Conservation (phyloP, 208 protist genomes). For the Ichthyophonus hoferi region DNA sequence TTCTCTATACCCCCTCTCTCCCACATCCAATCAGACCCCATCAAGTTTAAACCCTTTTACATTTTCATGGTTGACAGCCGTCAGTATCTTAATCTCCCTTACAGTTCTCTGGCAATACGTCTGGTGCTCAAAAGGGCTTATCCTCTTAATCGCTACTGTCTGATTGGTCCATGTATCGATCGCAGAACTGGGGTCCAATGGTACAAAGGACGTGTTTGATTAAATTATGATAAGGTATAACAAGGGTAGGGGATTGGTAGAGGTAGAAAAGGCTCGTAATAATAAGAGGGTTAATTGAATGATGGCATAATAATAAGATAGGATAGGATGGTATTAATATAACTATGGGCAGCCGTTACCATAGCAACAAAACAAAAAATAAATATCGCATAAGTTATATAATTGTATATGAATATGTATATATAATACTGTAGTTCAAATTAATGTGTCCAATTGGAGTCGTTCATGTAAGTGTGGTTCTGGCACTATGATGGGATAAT, state of each 20-base stretch:
- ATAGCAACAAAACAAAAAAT: background rate
- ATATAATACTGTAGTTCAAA: background rate
- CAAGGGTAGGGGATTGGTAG: too few relatives aligned
- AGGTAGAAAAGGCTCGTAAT: too few relatives aligned
- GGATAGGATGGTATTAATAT: background rate
- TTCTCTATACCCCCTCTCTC: too few relatives aligned
- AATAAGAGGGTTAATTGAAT: too few relatives aligned
- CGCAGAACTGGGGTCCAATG: constrained; percentile 12
- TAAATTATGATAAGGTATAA: too few relatives aligned
- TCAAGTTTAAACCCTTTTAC: too few relatives aligned
- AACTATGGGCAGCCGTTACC: background rate
- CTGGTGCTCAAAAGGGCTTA: constrained; percentile 44
- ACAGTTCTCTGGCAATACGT: constrained; percentile 47
- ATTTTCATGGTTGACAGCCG: constrained; percentile 43
- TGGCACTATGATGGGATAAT: background rate
- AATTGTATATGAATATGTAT: background rate
- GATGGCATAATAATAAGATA: too few relatives aligned
- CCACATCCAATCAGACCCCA: too few relatives aligned
- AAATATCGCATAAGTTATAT: background rate
- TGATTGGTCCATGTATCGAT: background rate
- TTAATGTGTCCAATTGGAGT: background rate
- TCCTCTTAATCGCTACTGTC: constrained; percentile 45
- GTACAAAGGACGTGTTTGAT: too few relatives aligned
- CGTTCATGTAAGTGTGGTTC: background rate
- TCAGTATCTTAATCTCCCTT: constrained; percentile 46